Percentiles rank a stretch among this genome's conserved stretches.
Evolutionary conservation across 306 rosid species (phyloP).

Genomic region (Malus fusca): DNA sequence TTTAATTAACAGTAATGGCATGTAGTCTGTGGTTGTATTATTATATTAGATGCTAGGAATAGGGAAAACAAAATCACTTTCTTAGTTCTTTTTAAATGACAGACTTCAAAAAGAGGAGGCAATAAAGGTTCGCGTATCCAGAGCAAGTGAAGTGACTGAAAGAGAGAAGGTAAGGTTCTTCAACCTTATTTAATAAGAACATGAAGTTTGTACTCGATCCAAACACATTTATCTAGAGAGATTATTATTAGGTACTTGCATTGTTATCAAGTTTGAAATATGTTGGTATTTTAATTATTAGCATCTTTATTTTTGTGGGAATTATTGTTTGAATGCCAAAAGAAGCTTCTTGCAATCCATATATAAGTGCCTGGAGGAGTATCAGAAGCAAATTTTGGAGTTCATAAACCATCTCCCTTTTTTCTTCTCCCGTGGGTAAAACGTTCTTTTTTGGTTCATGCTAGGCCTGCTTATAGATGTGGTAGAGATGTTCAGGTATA

Average conservation of each 20-base stretch:
- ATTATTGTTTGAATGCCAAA: not conserved
- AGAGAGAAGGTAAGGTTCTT: constrained; percentile 74
- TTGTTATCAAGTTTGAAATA: not conserved
- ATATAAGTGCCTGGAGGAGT: not conserved
- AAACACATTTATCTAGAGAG: not conserved
- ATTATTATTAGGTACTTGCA: not conserved
- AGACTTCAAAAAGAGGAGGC: constrained; percentile 92
- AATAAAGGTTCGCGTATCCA: constrained; percentile 70
- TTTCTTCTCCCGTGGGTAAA: not conserved
- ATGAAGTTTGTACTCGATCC: not conserved
- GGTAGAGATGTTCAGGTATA: not conserved
- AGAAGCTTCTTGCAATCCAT: not conserved
- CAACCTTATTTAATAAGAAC: not conserved
- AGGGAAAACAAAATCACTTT: not conserved
- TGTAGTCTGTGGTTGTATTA: not conserved
- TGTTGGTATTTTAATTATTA: not conserved
- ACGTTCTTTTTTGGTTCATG: not conserved
- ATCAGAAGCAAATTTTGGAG: not conserved
- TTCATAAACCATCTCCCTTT: not conserved
- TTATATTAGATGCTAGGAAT: constrained; percentile 13
- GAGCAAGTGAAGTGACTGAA: constrained; percentile 64
- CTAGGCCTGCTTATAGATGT: not conserved
- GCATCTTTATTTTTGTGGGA: not conserved
- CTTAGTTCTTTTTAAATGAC: constrained; percentile 15
- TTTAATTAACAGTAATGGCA: not conserved